Evolutionary conservation across 2,329 filamentous ascomycete genomes (phyloP).

Genomic region (Hypoxylon sp.): DNA sequence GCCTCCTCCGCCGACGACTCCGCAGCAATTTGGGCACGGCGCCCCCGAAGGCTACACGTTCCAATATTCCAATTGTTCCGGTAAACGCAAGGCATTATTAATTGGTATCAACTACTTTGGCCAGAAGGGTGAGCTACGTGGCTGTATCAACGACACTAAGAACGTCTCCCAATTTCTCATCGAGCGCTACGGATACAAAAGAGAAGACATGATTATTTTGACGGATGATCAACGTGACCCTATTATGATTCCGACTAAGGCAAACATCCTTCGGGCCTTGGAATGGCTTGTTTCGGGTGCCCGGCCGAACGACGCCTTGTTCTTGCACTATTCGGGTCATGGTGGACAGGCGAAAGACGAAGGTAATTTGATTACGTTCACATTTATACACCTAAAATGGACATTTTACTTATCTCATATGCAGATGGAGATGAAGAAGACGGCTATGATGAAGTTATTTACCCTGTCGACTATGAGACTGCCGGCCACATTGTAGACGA

Average conservation of each 20-base stretch:
- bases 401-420: slow-evolving; percentile 28
- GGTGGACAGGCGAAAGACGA: slow-evolving; percentile 83
- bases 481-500: slow-evolving; percentile 88
- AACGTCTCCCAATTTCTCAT: slow-evolving; percentile 81
- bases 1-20: slow-evolving; percentile 63
- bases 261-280: slow-evolving; percentile 82
- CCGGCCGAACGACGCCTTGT: slow-evolving; percentile 80
- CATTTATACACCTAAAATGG: background rate
- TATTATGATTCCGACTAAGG: slow-evolving; percentile 80
- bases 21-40: slow-evolving; percentile 75
- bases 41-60: slow-evolving; percentile 79
- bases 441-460: slow-evolving; percentile 87
- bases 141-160: slow-evolving; percentile 86
- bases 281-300: slow-evolving; percentile 81
- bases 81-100: slow-evolving; percentile 79
- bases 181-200: slow-evolving; percentile 77
- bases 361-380: slow-evolving; percentile 23
- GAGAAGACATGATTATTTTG: slow-evolving; percentile 84
- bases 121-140: slow-evolving; percentile 78
- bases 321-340: slow-evolving; percentile 74
- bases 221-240: slow-evolving; percentile 81
- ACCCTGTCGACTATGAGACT: slow-evolving; percentile 84
- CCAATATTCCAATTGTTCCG: slow-evolving; percentile 82
- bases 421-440: slow-evolving; percentile 85
- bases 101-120: slow-evolving; percentile 88